Base-by-base conservation (phyloP, 2,329 filamentous ascomycete species). In the Endocalyx cinctus region DNA sequence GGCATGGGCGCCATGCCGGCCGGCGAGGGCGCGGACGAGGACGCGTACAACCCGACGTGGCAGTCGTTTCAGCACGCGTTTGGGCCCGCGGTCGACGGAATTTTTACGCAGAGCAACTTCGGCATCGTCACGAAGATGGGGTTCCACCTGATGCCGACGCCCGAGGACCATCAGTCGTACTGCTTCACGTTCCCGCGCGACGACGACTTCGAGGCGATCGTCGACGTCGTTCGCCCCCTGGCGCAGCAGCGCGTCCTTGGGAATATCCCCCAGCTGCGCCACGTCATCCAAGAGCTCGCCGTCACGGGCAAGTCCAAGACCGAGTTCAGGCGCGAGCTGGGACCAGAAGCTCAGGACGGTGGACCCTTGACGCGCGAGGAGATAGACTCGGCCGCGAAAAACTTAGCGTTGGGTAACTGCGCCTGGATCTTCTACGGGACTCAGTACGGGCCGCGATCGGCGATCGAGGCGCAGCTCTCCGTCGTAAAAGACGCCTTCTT, bases 91-190 rank as follows among this genome's bases (percentile, higher is more conserved):
- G 48, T 59, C 15, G 59, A 66, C 38, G 67, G 67, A 2, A 60
- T 75, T 11, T 75, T 76, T 42, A 62, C 65, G 0, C 70, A 75
- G 46, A 65, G 61, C 14, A 72, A 67, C 37, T 58, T 73, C 10
- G 72, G 70, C 19, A 68, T 75, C 22, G 65, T 73, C 6, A 69
- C 67, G 4, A 74, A 76, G 50, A 69, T 77, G 62, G 72, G 72
- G 0, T 60, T 75, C 33, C 52, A 55, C 33, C 41, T 60, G 36
- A 62, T 62, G 55, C 62, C 60, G 5, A 54, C 57, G 3, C 48
- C 51, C 0, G 52, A 43, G 2, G 17, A 6, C 16, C 54, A 63
- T 41, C 58, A 63, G 37, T 54, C 59, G 1, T 66, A 61, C 51
- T 54, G 57, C 49, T 50, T 64, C 35, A 64, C 60, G 0, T 62